Evolutionary conservation across 306 rosid species (phyloP).

Genomic region (Dalbergia cultrata): DNA sequence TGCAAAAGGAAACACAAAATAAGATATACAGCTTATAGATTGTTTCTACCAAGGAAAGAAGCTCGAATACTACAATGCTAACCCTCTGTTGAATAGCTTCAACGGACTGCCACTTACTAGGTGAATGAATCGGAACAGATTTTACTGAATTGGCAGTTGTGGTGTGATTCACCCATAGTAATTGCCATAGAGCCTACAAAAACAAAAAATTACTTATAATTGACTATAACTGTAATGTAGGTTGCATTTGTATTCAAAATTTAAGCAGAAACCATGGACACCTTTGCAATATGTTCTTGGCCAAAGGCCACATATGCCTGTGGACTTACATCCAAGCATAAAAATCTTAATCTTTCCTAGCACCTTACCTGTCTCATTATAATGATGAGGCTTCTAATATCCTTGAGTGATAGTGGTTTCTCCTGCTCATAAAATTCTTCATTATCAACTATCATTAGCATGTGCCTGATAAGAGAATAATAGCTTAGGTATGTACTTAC

Average conservation of each 20-base stretch:
- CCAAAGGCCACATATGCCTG: neutral
- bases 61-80: slow-evolving; percentile 80
- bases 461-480: slow-evolving; percentile 67
- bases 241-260: neutral
- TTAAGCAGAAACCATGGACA: slow-evolving; percentile 10
- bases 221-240: slow-evolving; percentile 1
- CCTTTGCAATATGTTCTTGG: neutral
- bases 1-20: neutral
- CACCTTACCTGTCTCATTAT: slow-evolving; percentile 93
- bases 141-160: slow-evolving; percentile 57
- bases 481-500: neutral
- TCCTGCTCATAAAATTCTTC: slow-evolving; percentile 93
- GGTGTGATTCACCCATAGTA: slow-evolving; percentile 77
- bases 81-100: slow-evolving; percentile 78
- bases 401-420: slow-evolving; percentile 78
- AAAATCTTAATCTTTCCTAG: slow-evolving; percentile 3
- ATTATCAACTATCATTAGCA: slow-evolving; percentile 83
- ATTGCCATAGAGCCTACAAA: slow-evolving; percentile 87
- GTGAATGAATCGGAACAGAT: slow-evolving; percentile 41
- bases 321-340: slow-evolving; percentile 11
- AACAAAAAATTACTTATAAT: slow-evolving; percentile 8
- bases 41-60: slow-evolving; percentile 76
- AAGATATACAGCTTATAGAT: slow-evolving; percentile 9
- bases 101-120: slow-evolving; percentile 62
- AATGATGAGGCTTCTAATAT: slow-evolving; percentile 74